A percentile compares a stretch with the other conserved stretches of the same genome.
Conservation (phyloP, 192 early-diverging fungal genomes). For the Coemansia sp. region DNA sequence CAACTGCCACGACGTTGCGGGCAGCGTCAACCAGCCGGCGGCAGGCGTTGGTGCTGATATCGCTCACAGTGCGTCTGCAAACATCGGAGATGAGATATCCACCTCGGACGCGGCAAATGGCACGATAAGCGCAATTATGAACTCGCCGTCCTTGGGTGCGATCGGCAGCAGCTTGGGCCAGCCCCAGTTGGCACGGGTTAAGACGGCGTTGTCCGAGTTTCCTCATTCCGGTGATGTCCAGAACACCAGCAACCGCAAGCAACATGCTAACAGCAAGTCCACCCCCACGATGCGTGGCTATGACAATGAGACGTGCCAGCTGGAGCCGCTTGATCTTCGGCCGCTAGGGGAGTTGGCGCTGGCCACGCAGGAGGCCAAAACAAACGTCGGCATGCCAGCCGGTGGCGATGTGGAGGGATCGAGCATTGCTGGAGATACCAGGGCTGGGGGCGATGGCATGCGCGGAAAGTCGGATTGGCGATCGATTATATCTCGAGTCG, state of each 20-base stretch:
- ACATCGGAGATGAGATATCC: not conserved
- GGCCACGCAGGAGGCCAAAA: not conserved
- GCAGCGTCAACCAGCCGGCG: not conserved
- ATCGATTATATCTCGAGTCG: conserved; percentile 8
- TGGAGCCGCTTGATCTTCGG: conserved; percentile 1
- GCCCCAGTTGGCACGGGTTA: not conserved
- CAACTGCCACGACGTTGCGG: not conserved
- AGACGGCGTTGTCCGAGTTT: not conserved
- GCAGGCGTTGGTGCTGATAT: not conserved
- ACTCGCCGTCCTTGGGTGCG: conserved; percentile 3
- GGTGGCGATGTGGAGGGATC: not conserved
- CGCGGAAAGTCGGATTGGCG: conserved; percentile 17
- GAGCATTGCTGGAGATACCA: not conserved
- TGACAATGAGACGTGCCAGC: not conserved
- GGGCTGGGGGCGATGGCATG: not conserved
- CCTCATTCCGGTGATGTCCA: not conserved
- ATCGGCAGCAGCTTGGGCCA: not conserved
- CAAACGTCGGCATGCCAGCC: not conserved
- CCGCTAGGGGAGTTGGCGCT: not conserved
- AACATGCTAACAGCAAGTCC: conserved; percentile 21
- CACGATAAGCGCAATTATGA: not conserved
- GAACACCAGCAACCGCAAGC: not conserved
- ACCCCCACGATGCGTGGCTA: conserved; percentile 21
- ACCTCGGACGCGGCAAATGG: not conserved
- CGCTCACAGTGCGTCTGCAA: not conserved